Conservation (phyloP, 1,139 yeast genomes). For the Kodamaea alishanica region DNA sequence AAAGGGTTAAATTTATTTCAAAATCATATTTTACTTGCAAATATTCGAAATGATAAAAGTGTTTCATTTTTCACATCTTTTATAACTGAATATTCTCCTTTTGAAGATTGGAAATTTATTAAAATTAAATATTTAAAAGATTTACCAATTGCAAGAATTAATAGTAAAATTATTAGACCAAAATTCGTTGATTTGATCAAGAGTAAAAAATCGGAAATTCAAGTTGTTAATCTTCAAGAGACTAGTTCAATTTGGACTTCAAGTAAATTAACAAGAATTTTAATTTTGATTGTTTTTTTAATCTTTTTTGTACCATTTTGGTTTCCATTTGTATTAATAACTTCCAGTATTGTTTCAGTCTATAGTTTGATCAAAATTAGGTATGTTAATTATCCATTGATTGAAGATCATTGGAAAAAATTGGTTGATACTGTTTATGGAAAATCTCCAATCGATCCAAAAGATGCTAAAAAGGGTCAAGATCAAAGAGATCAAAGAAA, state of each 20-base stretch:
- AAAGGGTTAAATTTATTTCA: constrained; percentile 57
- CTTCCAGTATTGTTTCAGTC: constrained; percentile 35
- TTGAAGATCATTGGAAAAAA: constrained; percentile 32
- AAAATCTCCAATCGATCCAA: constrained; percentile 27
- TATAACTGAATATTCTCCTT: constrained; percentile 49
- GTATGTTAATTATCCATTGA: constrained; percentile 22
- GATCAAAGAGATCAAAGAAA: constrained; percentile 29
- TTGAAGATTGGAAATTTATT: constrained; percentile 40
- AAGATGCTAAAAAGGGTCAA: constrained; percentile 33
- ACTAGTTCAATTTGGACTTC: constrained; percentile 35
- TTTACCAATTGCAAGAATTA: constrained; percentile 33
- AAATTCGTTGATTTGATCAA: constrained; percentile 52
- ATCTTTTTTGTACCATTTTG: constrained; percentile 47
- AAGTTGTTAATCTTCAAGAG: constrained; percentile 33
- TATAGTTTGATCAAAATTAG: constrained; percentile 36
- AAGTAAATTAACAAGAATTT: constrained; percentile 26
- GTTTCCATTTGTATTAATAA: constrained; percentile 49
- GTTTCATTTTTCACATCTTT: constrained; percentile 54
- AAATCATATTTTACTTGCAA: constrained; percentile 61
- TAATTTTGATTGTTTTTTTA: constrained; percentile 26
- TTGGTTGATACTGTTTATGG: constrained; percentile 35
- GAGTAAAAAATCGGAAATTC: constrained; percentile 17
- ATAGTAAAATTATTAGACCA: constrained; percentile 40
- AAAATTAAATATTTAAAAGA: constrained; percentile 38
- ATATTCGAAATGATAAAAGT: constrained; percentile 68